Base-by-base conservation (phyloP, 2,329 filamentous ascomycete species). In the Microdochium paspali region DNA sequence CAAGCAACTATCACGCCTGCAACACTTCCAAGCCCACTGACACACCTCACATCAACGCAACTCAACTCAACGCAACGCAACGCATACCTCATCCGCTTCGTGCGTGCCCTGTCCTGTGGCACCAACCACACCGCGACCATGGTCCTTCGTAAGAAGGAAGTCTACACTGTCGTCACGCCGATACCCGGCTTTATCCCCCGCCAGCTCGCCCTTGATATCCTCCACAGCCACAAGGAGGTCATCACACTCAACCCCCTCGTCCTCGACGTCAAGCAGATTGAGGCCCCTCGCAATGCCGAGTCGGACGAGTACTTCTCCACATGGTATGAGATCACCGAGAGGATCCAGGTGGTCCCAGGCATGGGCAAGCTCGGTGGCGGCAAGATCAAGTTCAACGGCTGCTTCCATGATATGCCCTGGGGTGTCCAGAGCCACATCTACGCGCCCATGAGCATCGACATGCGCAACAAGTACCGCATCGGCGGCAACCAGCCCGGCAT, bases 361-460 rank as follows among this genome's bases (percentile, higher is more conserved):
- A 66, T 85, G 47, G 82, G 82, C 54, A 79, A 71, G 64, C 71
- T 83, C 50, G 81, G 81, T 23, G 78, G 79, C 3, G 76, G 80
- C 59, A 77, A 79, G 58, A 83, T 87, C 63, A 74, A 70, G 44
- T 87, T 87, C 67, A 84, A 80, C 50, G 83, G 80, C 50, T 84
- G 82, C 58, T 87, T 87, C 61, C 83, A 87, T 58, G 76, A 86
- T 61, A 79, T 85, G 70, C 80, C 82, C 2, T 85, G 80, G 77
- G 83, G 83, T 3, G 66, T 87, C 50, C 83, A 87, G 66, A 84
- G 80, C 10, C 83, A 87, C 66, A 80, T 82, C 46, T 85, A 85
- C 59, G 82, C 80, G 39, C 83, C 83, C 26, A 74, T 85, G 60
- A 76, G 73, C 51, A 72, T 85, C 46, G 82, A 87, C 59, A 63